Conservation (phyloP, 371 early-diverging fungal genomes). For the Mortierella sp. region DNA sequence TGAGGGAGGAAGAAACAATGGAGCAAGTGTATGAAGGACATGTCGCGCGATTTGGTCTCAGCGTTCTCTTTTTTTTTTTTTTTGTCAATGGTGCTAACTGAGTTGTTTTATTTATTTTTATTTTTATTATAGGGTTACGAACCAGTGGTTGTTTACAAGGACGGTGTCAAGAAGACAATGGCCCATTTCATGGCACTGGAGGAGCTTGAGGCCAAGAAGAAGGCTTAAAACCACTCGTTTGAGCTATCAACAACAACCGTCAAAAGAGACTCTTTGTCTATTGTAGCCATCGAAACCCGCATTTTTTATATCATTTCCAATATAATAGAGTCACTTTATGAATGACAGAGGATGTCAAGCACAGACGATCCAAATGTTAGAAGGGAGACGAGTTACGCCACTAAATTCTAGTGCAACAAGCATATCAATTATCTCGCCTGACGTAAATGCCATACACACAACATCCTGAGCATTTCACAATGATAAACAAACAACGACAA, state of each 20-base stretch:
- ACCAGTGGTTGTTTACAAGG: constrained; percentile 54
- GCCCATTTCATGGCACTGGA: constrained; percentile 45
- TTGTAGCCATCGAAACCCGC: too few relatives aligned
- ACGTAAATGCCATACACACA: too few relatives aligned
- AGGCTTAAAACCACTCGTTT: not conserved
- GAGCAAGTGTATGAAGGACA: not conserved
- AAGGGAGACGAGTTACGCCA: not conserved
- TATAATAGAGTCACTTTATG: not conserved
- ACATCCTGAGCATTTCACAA: not conserved
- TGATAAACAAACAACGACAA: not conserved
- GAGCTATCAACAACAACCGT: not conserved
- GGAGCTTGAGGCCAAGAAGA: constrained; percentile 34
- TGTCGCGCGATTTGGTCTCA: not conserved
- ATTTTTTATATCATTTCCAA: too few relatives aligned
- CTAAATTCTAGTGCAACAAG: not conserved
- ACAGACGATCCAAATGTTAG: not conserved
- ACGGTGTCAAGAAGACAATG: constrained; percentile 55
- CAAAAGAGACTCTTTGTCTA: too few relatives aligned
- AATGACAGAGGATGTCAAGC: not conserved
- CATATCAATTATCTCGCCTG: too few relatives aligned
- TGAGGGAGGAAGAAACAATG: not conserved
- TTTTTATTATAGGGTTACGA: constrained; percentile 39
- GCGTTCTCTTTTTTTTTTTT: not conserved
- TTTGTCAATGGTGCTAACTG: not conserved
- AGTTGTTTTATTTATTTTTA: not conserved